phyloP scores from a whole-genome alignment of 306 rosid genomes.

The Mimosa bimucronata region DNA sequence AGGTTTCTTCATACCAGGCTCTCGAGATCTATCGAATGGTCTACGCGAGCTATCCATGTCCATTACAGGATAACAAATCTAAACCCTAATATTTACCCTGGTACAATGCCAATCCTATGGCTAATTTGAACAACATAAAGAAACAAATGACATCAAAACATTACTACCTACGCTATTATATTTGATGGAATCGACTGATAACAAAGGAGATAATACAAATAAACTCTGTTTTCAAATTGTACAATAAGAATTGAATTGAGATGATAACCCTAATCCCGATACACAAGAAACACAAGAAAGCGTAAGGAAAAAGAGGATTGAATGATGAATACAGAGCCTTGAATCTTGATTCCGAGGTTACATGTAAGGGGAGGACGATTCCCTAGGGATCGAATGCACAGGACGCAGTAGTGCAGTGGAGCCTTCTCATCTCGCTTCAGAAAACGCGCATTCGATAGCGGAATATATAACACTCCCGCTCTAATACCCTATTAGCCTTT shows the following conservation, averaged over 20 bases:
- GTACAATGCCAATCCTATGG: constrained; percentile 36
- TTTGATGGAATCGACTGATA: neutral
- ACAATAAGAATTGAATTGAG: constrained; percentile 24
- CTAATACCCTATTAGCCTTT: too few species aligned
- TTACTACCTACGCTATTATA: neutral
- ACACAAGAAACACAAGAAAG: neutral
- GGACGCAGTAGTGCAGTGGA: constrained; percentile 1
- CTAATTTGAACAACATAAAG: constrained; percentile 21
- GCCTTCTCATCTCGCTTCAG: neutral
- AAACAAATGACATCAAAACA: neutral
- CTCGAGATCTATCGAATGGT: constrained; percentile 82
- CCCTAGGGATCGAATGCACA: neutral
- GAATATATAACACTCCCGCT: neutral
- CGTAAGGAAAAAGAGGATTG: neutral
- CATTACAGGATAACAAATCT: constrained; percentile 41
- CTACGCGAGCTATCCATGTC: constrained; percentile 90
- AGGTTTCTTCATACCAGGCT: constrained; percentile 78
- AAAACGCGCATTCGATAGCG: neutral
- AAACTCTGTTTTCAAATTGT: constrained; percentile 29
- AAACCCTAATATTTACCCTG: constrained; percentile 60
- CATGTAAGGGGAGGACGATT: constrained; percentile 9
- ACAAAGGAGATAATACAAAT: neutral
- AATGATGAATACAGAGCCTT: neutral
- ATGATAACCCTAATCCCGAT: constrained; percentile 50
- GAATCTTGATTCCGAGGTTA: constrained; percentile 9